Conservation (phyloP, 441 rosid species). For the Manihot esculenta region DNA sequence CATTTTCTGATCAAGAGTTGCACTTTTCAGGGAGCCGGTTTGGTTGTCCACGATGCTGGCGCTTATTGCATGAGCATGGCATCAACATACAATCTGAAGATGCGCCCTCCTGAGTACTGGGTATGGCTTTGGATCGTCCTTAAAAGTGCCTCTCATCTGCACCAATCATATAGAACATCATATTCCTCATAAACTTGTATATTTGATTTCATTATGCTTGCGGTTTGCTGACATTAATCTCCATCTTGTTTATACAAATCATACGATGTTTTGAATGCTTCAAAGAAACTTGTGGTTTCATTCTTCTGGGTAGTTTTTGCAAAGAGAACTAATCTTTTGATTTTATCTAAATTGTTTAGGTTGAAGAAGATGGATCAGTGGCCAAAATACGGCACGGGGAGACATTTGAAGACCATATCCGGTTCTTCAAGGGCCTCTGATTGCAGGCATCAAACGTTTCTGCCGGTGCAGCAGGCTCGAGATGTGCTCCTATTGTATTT, state of each 20-base stretch:
- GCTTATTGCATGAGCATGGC: constrained; percentile 99
- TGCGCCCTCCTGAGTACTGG: constrained; percentile 99
- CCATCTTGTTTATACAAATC: background rate
- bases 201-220: background rate
- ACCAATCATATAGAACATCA: background rate
- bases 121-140: constrained; percentile 33
- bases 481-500: background rate
- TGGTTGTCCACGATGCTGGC: constrained; percentile 97
- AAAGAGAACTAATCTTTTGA: background rate
- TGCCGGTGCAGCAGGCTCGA: constrained; percentile 6
- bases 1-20: constrained; percentile 23
- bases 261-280: background rate
- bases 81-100: constrained; percentile 96
- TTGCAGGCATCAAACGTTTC: background rate
- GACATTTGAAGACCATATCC: constrained; percentile 80
- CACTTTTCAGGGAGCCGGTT: constrained; percentile 73
- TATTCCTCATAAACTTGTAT: background rate
- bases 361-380: constrained; percentile 84
- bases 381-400: constrained; percentile 84
- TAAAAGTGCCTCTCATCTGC: background rate
- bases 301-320: background rate
- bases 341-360: constrained; percentile 39
- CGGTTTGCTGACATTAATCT: background rate
- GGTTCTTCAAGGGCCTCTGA: constrained; percentile 74
- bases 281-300: background rate